These are phyloP conservation scores for Eleusine indica DNA, from an alignment of 176 grass and related monocot genomes.

Conservation along the genomic window DNA sequence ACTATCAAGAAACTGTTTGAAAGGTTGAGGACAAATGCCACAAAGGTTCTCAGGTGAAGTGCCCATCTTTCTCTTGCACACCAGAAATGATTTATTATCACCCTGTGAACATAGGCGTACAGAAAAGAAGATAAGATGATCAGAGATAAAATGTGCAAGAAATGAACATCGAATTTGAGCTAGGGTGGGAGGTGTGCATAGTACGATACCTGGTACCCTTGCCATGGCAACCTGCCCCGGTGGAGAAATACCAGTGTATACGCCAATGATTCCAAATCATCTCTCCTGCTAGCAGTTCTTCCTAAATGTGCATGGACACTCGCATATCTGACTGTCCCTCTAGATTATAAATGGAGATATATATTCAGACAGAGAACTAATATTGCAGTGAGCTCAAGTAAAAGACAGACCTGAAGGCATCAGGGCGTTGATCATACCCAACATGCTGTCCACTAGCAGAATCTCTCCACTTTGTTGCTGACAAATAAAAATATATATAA, in stretches of 20 bases:
- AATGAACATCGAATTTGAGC: neutral
- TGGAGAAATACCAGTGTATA: slow-evolving; percentile 94
- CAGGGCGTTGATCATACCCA: slow-evolving; percentile 87
- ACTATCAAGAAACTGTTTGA: slow-evolving; percentile 72
- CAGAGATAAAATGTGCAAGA: slow-evolving; percentile 19
- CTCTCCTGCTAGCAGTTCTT: slow-evolving; percentile 90
- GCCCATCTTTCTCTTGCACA: slow-evolving; percentile 96
- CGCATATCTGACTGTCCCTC: slow-evolving; percentile 91
- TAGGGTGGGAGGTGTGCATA: slow-evolving; percentile 8
- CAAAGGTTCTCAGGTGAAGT: slow-evolving; percentile 75
- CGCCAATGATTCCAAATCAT: slow-evolving; percentile 86
- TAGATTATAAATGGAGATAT: slow-evolving; percentile 37
- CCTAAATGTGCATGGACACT: slow-evolving; percentile 91
- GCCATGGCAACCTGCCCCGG: slow-evolving; percentile 85
- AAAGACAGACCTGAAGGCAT: slow-evolving; percentile 69
- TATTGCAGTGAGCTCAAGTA: slow-evolving; percentile 16
- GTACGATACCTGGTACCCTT: slow-evolving; percentile 78
- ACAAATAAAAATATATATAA: slow-evolving; percentile 34
- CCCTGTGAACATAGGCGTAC: slow-evolving; percentile 46
- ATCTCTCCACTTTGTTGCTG: slow-evolving; percentile 89
- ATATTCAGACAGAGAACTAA: slow-evolving; percentile 24
- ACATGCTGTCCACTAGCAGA: slow-evolving; percentile 60
- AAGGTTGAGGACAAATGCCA: slow-evolving; percentile 76
- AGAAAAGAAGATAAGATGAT: slow-evolving; percentile 4
- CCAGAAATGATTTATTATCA: slow-evolving; percentile 92